Base-by-base conservation (phyloP, 768 basidiomycete species). In the Tephrocybe sp. region DNA sequence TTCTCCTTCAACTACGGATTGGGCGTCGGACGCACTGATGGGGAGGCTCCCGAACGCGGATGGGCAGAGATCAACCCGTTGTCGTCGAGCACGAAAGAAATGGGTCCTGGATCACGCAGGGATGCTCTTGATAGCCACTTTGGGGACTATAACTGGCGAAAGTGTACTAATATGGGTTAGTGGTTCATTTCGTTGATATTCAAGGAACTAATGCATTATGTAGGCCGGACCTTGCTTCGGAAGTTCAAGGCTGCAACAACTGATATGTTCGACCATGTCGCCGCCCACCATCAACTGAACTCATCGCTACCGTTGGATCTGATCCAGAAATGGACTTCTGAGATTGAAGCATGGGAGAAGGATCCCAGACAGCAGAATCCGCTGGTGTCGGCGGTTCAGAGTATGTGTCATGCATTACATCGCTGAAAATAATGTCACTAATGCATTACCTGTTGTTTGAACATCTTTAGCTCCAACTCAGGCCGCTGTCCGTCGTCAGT, bases 81-180 rank as follows among this genome's bases (percentile, higher is more conserved):
- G 0, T 60, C 69, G 12, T 16, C 45, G 3, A 67, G 67, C 30
- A 69, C 68, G 1, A 52, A 57, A 18, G 70, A 69, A 54, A 73
- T 74, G 72, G 67, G 68, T 2, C 62, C 65, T 7, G 67, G 65
- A 2, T 60, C 59, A 4, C 49, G 64, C 1, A 49, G 55, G 0
- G 64, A 68, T 21, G 53, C 48, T 0, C 25, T 70, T 1, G 62
- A 68, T 42, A 58, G 59, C 22, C 63, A 65, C 19, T 68, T 61
- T 45, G 57, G 51, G 0, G 44, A 25, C 10, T 23, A 45, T 15
- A 46, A 46, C 23, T 46, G 45, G 36, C 25, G 24, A 24, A 46
- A 38, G 16, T 15, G 15, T 2, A 29, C 21, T 27, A 15, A 3
- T 1, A 36, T 45, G 44, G 33, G 33, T 45, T 13, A 45, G 31